Evolutionary conservation across 1,284 basidiomycete species (phyloP), one percentile per base, ranked within the genome.

Genomic region (Lentinus polychrous): DNA sequence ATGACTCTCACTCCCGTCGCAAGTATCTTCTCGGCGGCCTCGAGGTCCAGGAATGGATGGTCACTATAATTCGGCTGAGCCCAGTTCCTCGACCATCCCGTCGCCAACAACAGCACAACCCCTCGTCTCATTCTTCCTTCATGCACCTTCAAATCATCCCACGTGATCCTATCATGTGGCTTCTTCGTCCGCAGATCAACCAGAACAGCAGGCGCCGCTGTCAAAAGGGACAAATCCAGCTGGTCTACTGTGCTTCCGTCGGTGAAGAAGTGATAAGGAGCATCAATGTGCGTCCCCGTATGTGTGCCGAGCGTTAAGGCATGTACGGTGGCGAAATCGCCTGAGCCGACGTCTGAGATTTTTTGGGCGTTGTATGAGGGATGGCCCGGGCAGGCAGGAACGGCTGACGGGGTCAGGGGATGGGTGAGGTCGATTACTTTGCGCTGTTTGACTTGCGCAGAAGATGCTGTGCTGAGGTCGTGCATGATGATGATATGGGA

Each of bases 241-340:
- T 81, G 67, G 53, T 81, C 78, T 39, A 86, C 67, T 10, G 74
- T 75, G 27, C 64, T 64, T 4, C 79, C 81, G 23, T 70, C 61
- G 3, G 66, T 62, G 58, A 82, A 62, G 64, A 85, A 86, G 57
- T 88, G 85, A 36, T 74, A 83, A 0, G 86, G 86, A 0, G 83
- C 82, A 55, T 88, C 85, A 59, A 87, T 69, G 62, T 88, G 86
- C 0, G 85, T 87, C 20, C 85, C 85, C 0, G 68, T 70, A 55
- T 85, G 82, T 1, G 81, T 75, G 12, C 79, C 75, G 32, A 81
- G 56, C 15, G 72, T 65, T 27, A 85, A 60, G 2, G 62, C 56
- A 47, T 73, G 72, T 1, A 83, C 73, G 39, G 68, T 73, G 31
- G 52, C 32, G 59, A 70, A 75, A 24, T 78, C 79, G 44, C 81